phyloP scores from a whole-genome alignment of 441 rosid genomes.

The Adansonia gregorii region DNA sequence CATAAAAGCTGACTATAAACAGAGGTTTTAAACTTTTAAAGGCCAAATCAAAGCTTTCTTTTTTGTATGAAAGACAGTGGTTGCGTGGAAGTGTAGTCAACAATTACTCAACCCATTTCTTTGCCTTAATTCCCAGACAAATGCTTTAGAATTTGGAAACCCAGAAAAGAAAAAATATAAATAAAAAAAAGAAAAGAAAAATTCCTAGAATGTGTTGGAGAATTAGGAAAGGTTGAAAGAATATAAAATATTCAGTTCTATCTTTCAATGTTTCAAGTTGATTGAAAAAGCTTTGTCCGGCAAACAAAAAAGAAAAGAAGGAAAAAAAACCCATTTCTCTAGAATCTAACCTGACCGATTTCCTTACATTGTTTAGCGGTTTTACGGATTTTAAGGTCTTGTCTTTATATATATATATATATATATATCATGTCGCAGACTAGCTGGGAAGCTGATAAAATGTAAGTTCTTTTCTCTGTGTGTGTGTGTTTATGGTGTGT shows the following conservation, averaged over 20 bases:
- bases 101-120: neutral
- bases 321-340: neutral
- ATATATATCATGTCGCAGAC: constrained; percentile 61
- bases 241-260: neutral
- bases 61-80: neutral
- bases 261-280: neutral
- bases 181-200: neutral
- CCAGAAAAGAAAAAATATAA: neutral
- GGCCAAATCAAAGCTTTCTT: neutral
- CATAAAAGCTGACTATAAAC: neutral
- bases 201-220: neutral
- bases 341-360: neutral
- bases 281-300: neutral
- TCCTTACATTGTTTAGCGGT: neutral
- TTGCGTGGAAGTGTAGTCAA: neutral
- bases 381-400: neutral
- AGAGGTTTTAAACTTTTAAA: neutral
- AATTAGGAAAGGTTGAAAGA: neutral
- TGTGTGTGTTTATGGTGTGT: neutral
- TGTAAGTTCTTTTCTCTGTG: constrained; percentile 35
- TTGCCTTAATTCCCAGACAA: neutral
- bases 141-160: neutral
- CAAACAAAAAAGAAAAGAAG: neutral
- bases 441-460: constrained; percentile 98
- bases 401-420: no score